Evolutionary conservation across 2,329 filamentous ascomycete genomes (phyloP).

Genomic region (Claviceps arundinis): DNA sequence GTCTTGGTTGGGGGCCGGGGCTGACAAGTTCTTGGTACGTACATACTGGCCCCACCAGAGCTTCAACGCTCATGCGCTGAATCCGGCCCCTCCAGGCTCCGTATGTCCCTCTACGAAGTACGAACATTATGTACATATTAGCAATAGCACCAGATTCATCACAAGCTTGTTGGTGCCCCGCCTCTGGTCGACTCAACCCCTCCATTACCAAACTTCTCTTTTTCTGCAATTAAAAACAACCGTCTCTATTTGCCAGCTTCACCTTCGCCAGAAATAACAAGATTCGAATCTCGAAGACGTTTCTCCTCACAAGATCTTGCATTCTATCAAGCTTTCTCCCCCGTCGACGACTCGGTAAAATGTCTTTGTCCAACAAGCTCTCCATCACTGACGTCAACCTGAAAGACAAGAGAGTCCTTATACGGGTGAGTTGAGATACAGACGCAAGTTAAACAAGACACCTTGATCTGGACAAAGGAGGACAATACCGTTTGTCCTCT

Average conservation of each 20-base stretch:
- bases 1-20: too few species aligned
- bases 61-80: too few species aligned
- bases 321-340: not conserved
- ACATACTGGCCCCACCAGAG: too few species aligned
- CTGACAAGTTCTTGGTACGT: too few species aligned
- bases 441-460: not conserved
- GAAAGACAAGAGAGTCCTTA: slow-evolving; percentile 96
- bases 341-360: slow-evolving; percentile 30
- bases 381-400: slow-evolving; percentile 92
- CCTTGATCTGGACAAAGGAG: not conserved
- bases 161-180: not conserved
- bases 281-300: not conserved
- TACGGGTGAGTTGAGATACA: slow-evolving; percentile 55
- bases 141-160: too few species aligned
- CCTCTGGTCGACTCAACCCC: slow-evolving; percentile 3
- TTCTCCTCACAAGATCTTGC: not conserved
- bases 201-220: slow-evolving; percentile 5
- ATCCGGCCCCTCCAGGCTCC: too few species aligned
- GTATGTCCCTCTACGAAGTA: too few species aligned
- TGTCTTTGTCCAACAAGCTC: slow-evolving; percentile 99
- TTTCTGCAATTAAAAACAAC: not conserved
- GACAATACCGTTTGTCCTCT: not conserved
- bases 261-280: not conserved
- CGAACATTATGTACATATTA: too few species aligned
- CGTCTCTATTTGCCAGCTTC: not conserved